Evolutionary conservation across 164 flowering plant species (phyloP), one percentile per base, ranked within the genome.

Genomic region (Warburgia ugandensis): DNA sequence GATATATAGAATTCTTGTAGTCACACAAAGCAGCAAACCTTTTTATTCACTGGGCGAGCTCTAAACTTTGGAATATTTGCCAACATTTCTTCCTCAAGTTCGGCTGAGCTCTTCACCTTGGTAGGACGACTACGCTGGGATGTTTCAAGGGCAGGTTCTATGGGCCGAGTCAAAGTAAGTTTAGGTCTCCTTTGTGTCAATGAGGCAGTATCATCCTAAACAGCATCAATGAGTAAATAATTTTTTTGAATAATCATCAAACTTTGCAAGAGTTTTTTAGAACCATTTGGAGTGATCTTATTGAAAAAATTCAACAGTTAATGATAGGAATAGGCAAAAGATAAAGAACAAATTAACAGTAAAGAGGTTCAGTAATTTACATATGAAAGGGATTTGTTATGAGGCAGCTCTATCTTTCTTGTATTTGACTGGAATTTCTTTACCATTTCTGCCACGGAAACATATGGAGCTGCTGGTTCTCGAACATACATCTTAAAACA

Each of bases 21-120:
- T n/a, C n/a, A n/a, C n/a, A n/a, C n/a, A n/a, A n/a, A n/a, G n/a
- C n/a, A n/a, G 21, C 31, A 0, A 5, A 69, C 98, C 95, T 86
- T 94, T 63, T 84, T 88, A 71, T 94, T 94, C 48, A 94, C 6
- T 13, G 95, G 96, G 1, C 92, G 69, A 27, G 99, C 99, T 65
- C 83, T 94, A 45, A 94, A 94, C 61, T 86, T 94, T 0, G 96
- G 99, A 25, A 89, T 78, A 52, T 82, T 84, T 29, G 97, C 92
- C 89, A 94, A 74, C 92, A 82, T 77, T 66, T 94, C 97, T 68
- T 84, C 95, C 69, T 94, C 99, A 32, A 89, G 67, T 56, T 94
- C 99, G 6, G 84, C 95, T 9, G 84, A 70, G 53, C 97, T 94
- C 69, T 89, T 89, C 35, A 49, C 56, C 55, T 50, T 82, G n/a